A percentile compares a stretch with the other conserved stretches of the same genome.
phyloP scores from a whole-genome alignment of 2,329 filamentous ascomycete species.

The Fusarium sp. region DNA sequence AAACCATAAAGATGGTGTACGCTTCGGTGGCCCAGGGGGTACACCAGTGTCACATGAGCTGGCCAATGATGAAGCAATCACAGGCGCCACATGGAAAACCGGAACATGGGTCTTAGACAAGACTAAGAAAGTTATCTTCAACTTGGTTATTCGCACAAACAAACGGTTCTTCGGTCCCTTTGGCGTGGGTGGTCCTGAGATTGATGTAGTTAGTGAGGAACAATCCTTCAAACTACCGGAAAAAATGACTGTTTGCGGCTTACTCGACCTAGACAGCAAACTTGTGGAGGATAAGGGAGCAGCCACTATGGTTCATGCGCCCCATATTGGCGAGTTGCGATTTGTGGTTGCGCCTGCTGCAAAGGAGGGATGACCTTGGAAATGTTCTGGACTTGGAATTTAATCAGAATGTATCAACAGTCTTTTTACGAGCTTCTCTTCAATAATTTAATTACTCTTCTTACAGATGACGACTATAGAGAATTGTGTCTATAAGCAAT shows the following conservation, averaged over 20 bases:
- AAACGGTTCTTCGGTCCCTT: conserved; percentile 4
- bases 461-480: too few relatives aligned
- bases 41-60: background rate
- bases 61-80: background rate
- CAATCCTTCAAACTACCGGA: background rate
- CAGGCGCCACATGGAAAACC: conserved; percentile 7
- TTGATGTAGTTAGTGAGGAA: background rate
- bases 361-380: too few relatives aligned
- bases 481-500: too few relatives aligned
- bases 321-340: background rate
- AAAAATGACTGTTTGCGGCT: background rate
- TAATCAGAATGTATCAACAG: too few relatives aligned
- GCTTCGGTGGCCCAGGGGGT: background rate
- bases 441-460: too few relatives aligned
- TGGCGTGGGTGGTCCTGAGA: background rate
- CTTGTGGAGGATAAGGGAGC: conserved; percentile 1
- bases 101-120: background rate
- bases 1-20: background rate
- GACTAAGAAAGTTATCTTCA: background rate
- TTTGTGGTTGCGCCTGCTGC: background rate
- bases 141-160: conserved; percentile 1
- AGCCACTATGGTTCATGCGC: background rate
- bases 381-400: too few relatives aligned
- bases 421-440: too few relatives aligned
- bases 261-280: background rate